Conservation (phyloP, 1,284 basidiomycete species). For the Irpex lacteus region DNA sequence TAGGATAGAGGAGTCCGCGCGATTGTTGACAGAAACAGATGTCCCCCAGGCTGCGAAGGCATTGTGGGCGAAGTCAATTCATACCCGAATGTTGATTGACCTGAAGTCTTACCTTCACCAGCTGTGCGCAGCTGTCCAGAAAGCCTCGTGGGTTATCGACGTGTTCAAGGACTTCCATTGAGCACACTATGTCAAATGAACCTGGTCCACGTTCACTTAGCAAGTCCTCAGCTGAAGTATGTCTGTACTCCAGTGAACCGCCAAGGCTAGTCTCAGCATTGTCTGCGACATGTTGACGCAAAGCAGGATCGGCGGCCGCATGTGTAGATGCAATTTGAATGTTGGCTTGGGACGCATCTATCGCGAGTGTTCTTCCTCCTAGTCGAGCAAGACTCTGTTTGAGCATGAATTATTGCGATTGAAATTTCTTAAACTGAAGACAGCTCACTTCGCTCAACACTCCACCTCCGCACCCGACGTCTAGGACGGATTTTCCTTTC, state of each 20-base stretch:
- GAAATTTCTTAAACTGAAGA: neutral
- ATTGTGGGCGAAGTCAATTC: slow-evolving; percentile 1
- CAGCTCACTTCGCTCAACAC: slow-evolving; percentile 82
- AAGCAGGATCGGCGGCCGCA: slow-evolving; percentile 74
- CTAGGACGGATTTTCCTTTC: slow-evolving; percentile 67
- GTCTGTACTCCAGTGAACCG: slow-evolving; percentile 60
- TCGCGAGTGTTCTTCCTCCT: slow-evolving; percentile 82
- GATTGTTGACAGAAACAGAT: slow-evolving; percentile 96
- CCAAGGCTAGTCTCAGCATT: slow-evolving; percentile 16
- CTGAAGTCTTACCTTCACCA: slow-evolving; percentile 70
- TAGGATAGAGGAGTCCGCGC: slow-evolving; percentile 90
- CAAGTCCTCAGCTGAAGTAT: slow-evolving; percentile 78
- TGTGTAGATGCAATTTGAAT: slow-evolving; percentile 86
- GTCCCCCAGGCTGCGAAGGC: slow-evolving; percentile 79
- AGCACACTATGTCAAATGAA: slow-evolving; percentile 90
- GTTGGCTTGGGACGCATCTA: slow-evolving; percentile 90
- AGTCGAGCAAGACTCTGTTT: slow-evolving; percentile 81
- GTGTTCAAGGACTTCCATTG: slow-evolving; percentile 98
- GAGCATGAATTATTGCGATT: neutral
- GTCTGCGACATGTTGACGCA: slow-evolving; percentile 19
- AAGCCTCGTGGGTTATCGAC: slow-evolving; percentile 91
- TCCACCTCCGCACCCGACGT: slow-evolving; percentile 96
- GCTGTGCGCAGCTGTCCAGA: slow-evolving; percentile 74
- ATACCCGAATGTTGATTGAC: neutral
- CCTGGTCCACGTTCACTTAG: slow-evolving; percentile 45